These are phyloP conservation scores for Trichomonas tenax DNA, from an alignment of 208 protist genomes.

Conservation along the genomic window DNA sequence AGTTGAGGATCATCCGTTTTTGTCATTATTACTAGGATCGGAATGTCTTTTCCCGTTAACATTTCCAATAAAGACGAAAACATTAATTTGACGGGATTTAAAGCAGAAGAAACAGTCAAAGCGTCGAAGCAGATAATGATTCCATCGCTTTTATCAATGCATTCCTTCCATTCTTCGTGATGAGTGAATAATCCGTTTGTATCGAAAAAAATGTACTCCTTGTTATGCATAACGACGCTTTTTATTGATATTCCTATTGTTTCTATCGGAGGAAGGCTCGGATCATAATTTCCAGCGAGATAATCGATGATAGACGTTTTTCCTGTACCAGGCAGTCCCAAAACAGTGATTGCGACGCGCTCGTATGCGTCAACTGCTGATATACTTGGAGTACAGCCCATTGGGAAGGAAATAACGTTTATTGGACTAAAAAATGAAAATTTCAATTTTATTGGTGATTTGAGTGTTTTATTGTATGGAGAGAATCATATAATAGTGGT, in stretches of 20 bases:
- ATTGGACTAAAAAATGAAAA: too few relatives aligned
- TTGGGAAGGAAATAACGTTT: too few relatives aligned
- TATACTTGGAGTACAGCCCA: not conserved
- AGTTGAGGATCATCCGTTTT: not conserved
- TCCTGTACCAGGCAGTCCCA: not conserved
- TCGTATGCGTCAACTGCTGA: not conserved
- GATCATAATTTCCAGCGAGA: not conserved
- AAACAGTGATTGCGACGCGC: not conserved
- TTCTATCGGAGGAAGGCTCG: not conserved
- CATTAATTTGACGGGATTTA: not conserved
- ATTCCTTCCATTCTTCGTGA: not conserved
- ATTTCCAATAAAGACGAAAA: not conserved
- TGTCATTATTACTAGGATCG: not conserved
- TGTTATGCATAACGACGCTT: not conserved
- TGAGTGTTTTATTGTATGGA: too few relatives aligned
- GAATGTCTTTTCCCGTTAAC: not conserved
- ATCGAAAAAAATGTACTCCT: not conserved
- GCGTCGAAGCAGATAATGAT: not conserved
- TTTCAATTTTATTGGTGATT: too few relatives aligned
- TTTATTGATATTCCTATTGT: not conserved
- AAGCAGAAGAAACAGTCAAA: not conserved
- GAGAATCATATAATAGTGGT: too few relatives aligned
- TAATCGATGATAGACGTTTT: not conserved
- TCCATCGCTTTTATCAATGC: not conserved
- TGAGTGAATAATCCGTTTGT: not conserved